Evolutionary conservation across 1,139 yeast species (phyloP).

Genomic region (Groenewaldozyma sp.): DNA sequence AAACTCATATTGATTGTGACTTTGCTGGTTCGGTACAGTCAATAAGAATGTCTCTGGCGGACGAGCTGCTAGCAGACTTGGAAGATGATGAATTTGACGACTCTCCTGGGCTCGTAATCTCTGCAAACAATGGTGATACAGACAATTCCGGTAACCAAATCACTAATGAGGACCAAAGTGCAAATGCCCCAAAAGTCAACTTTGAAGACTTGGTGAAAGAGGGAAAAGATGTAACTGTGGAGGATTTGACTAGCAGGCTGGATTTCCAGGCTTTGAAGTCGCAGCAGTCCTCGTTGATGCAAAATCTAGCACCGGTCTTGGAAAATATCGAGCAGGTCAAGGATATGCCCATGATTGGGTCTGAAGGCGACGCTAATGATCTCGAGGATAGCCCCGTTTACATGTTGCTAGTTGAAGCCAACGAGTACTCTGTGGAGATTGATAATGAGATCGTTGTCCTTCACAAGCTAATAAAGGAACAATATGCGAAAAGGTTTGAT

Average conservation of each 20-base stretch:
- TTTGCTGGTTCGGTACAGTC: too few relatives aligned
- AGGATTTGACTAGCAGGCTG: conserved; percentile 13
- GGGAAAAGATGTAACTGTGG: conserved; percentile 17
- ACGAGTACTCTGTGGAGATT: conserved; percentile 48
- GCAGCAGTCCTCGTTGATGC: conserved; percentile 19
- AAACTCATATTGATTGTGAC: too few relatives aligned
- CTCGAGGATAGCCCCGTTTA: conserved; percentile 38
- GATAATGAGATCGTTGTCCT: conserved; percentile 46
- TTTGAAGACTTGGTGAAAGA: conserved; percentile 4
- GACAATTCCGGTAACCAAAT: conserved; percentile 9
- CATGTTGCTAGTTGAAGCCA: conserved; percentile 45
- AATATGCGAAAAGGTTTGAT: conserved; percentile 56
- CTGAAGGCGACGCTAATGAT: conserved; percentile 11
- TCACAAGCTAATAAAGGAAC: conserved; percentile 42
- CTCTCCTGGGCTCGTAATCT: background rate
- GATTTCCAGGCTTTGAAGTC: conserved; percentile 14
- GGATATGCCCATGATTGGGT: conserved; percentile 25
- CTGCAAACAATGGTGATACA: background rate
- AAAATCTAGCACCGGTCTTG: conserved; percentile 22
- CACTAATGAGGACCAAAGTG: conserved; percentile 8
- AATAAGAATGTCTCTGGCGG: conserved; percentile 32
- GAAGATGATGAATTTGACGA: conserved; percentile 13
- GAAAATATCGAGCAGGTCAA: conserved; percentile 17
- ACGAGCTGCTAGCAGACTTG: conserved; percentile 32
- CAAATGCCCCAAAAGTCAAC: conserved; percentile 7